Base-by-base conservation (phyloP, 176 grass and related monocot species). In the Ampelocalamus luodianensis region DNA sequence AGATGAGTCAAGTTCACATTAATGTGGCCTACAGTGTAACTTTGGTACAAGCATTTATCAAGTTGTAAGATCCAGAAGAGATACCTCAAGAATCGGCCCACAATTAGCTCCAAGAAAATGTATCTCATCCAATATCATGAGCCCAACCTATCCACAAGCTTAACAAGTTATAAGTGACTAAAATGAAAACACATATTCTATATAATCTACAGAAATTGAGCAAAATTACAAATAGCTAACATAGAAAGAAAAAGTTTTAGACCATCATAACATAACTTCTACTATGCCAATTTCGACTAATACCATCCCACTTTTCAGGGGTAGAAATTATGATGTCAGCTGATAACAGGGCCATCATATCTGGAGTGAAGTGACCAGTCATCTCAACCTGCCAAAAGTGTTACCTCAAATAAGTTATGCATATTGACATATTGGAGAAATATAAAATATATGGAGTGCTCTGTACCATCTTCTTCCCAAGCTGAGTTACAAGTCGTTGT, bases 291-390 rank as follows among this genome's bases (percentile, higher is more conserved):
- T 72, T 98, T 58, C 96, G 91, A 85, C 96, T 98, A 44, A 98
- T 98, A 49, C 96, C 96, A 85, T 98, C 96, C 96, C 96, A 98
- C 68, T 98, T 98, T 93, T 98, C 96, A 68, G 96, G 96, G 68
- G 96, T 98, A 70, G 96, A 98, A 90, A 98, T 98, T 88, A 98
- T 98, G 69, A 98, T 95, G 71, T 98, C 93, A 89, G 96, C 89
- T 29, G 96, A 95, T 65, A 98, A 87, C 60, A 98, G 72, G 51
- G 96, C 96, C 87, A 89, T 90, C 78, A 98, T 74, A 82, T 98
- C 96, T 70, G 93, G 96, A 87, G 96, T 98, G 78, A 93, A 98
- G 46, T 98, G 93, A 37, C 96, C 96, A 88, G 93, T 98, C 96
- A 98, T 98, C 90, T 98, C 96, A 87, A 98, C 93, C 93, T 94